phyloP scores from a whole-genome alignment of 2,329 filamentous ascomycete genomes.

The Exophiala spinifera region DNA sequence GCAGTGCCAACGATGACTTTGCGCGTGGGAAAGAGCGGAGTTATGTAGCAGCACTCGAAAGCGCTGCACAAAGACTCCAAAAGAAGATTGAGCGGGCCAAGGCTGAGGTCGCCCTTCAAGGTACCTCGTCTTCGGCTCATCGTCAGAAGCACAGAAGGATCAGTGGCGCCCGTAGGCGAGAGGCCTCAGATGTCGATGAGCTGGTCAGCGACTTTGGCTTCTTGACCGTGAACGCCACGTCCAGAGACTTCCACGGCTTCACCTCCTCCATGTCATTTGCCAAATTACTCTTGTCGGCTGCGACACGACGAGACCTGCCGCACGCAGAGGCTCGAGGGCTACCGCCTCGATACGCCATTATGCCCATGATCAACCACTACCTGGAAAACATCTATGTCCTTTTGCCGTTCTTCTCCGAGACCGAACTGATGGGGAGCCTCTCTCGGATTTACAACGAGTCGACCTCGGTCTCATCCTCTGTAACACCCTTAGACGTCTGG shows the following conservation, averaged over 20 bases:
- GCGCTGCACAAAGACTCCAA: slow-evolving; percentile 83
- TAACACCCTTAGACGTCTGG: slow-evolving; percentile 71
- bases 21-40: slow-evolving; percentile 92
- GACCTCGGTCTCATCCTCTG: slow-evolving; percentile 8
- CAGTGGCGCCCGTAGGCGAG: slow-evolving; percentile 52
- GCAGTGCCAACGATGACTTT: slow-evolving; percentile 92
- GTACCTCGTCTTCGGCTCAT: slow-evolving; percentile 33
- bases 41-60: slow-evolving; percentile 93
- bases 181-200: slow-evolving; percentile 85
- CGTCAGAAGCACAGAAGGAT: slow-evolving; percentile 30
- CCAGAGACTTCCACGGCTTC: slow-evolving; percentile 87
- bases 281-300: slow-evolving; percentile 78
- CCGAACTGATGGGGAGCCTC: slow-evolving; percentile 70
- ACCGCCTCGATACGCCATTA: slow-evolving; percentile 68
- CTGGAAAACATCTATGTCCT: slow-evolving; percentile 76
- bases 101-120: slow-evolving; percentile 51
- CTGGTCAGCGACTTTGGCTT: slow-evolving; percentile 92
- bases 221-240: slow-evolving; percentile 91
- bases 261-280: slow-evolving; percentile 90
- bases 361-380: slow-evolving; percentile 74
- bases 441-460: slow-evolving; percentile 73
- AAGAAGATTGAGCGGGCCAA: slow-evolving; percentile 59
- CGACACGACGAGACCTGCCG: slow-evolving; percentile 69
- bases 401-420: slow-evolving; percentile 79
- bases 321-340: slow-evolving; percentile 57